Conservation (phyloP, 2,329 filamentous ascomycete genomes). For the Clarireedia paspali region DNA sequence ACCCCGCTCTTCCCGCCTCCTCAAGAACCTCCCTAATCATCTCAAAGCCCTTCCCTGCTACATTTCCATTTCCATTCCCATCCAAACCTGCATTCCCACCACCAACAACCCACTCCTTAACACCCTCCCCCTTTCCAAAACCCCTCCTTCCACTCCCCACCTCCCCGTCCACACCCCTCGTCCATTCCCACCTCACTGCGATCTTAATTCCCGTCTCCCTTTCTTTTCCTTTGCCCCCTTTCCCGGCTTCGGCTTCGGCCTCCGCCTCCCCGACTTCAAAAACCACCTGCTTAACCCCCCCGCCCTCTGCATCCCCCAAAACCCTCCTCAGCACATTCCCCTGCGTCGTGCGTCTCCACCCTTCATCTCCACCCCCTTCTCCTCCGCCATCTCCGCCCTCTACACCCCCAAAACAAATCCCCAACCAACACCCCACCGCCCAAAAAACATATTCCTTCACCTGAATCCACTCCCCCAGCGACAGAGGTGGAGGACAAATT, state of each 20-base stretch:
- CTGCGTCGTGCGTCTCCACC: neutral
- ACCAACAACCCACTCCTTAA: slow-evolving; percentile 20
- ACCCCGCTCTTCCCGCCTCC: slow-evolving; percentile 13
- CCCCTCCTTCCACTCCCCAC: slow-evolving; percentile 8
- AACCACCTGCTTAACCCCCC: slow-evolving; percentile 1
- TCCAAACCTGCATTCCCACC: slow-evolving; percentile 10
- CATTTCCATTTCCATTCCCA: neutral
- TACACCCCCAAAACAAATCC: neutral
- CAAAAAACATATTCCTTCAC: slow-evolving; percentile 1
- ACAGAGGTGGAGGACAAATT: slow-evolving; percentile 1
- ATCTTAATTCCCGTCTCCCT: neutral
- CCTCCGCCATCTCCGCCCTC: neutral
- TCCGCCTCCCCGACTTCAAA: neutral
- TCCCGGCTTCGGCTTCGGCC: no score
- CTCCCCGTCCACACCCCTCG: neutral
- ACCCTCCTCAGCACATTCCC: neutral
- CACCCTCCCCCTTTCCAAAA: slow-evolving; percentile 13
- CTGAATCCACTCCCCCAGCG: neutral
- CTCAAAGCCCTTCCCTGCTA: slow-evolving; percentile 15
- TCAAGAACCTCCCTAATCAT: slow-evolving; percentile 20
- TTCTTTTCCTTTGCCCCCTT: neutral
- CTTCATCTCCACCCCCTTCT: neutral
- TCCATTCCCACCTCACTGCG: neutral
- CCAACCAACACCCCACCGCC: neutral
- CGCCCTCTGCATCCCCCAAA: neutral